Evolutionary conservation across 2,329 filamentous ascomycete genomes (phyloP).

Genomic region (Colletotrichum gloeosporioides): DNA sequence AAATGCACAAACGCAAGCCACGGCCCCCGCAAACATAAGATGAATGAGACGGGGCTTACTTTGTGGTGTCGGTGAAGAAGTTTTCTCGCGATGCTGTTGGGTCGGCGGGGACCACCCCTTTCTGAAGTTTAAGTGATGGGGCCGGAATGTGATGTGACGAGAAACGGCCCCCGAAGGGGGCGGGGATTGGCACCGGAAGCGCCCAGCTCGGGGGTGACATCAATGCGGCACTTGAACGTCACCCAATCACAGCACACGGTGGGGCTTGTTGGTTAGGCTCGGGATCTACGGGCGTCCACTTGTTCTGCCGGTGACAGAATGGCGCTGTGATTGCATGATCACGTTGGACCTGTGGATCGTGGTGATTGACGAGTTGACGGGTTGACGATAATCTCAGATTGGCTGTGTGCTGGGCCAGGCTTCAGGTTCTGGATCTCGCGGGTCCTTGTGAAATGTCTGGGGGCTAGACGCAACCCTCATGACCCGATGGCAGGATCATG

Average conservation of each 20-base stretch:
- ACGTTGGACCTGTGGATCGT: neutral
- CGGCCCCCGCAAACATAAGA: neutral
- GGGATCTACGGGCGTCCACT: neutral
- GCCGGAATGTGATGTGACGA: conserved; percentile 16
- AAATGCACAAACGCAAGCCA: neutral
- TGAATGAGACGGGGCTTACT: neutral
- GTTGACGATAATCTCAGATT: neutral
- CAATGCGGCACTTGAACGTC: neutral
- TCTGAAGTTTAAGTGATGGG: neutral
- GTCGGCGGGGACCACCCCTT: neutral
- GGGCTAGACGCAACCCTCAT: neutral
- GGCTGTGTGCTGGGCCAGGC: neutral
- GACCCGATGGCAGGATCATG: neutral
- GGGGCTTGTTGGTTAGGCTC: conserved; percentile 4
- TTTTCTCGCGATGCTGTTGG: neutral
- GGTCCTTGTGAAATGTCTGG: neutral
- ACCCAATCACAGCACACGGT: neutral
- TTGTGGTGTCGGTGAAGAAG: neutral
- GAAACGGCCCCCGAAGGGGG: neutral
- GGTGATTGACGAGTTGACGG: neutral
- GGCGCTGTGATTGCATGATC: neutral
- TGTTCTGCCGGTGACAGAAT: neutral
- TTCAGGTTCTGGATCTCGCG: neutral
- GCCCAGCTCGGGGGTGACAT: conserved; percentile 8
- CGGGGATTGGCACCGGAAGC: conserved; percentile 22